Base-by-base conservation (phyloP, 2,329 filamentous ascomycete genomes). In the Colletotrichum nymphaeae region DNA sequence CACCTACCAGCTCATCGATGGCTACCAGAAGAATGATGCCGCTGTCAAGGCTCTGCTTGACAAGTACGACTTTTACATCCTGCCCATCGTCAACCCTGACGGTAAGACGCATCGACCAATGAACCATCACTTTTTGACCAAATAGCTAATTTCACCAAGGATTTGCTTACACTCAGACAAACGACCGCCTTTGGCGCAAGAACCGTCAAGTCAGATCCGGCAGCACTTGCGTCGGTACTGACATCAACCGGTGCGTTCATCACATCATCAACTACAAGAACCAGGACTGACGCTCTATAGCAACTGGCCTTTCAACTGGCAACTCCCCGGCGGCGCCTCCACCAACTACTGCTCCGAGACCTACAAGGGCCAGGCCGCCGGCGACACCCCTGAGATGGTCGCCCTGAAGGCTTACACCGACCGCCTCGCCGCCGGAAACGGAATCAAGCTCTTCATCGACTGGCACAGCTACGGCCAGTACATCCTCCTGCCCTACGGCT, bases 41-140 rank as follows among this genome's bases (percentile, higher is more conserved):
- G 78, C 81, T 4, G 78, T 86, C 52, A 83, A 80, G 52, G 78
- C 80, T 1, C 85, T 89, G 66, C 84, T 93, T 28, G 86, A 92
- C 80, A 88, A 85, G 68, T 92, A 91, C 78, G 92, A 93, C 81
- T 91, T 91, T 76, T 92, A 91, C 79, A 86, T 93, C 76, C 86
- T 92, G 73, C 90, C 90, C 3, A 81, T 92, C 28, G 89, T 90
- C 19, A 92, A 92, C 77, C 89, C 89, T 0, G 90, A 92, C 68
- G 89, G 87, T 88, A 78, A 77, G 82, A 14, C 2, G 5, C 1
- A 22, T 1, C 3, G 46, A 24, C n/a, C 8, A 35, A 3, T 55
- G 4, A 46, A 16, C 49, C 1, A 1, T 19, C n/a, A 0, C 37
- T 19, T 2, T 32, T 49, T n/a, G 19, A 49, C 4, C 24, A 7